phyloP scores from a whole-genome alignment of 306 rosid genomes.

The Casuarina cunninghamiana region DNA sequence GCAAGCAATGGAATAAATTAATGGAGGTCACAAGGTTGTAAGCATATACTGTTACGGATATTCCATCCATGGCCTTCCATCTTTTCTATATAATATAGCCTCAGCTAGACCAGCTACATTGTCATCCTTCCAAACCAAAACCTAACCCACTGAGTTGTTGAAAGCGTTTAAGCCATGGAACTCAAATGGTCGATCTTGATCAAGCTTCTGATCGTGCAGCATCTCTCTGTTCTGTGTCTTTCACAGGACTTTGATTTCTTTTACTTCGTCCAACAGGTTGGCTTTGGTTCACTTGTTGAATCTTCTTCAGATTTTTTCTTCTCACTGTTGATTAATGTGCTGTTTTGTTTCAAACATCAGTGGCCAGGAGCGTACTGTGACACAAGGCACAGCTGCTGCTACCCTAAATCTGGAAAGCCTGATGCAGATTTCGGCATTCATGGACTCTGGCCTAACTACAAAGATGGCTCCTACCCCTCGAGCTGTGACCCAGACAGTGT shows the following conservation, averaged over 20 bases:
- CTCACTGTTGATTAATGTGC: background rate
- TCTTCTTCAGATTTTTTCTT: background rate
- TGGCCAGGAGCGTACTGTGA: constrained; percentile 90
- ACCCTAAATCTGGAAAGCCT: constrained; percentile 74
- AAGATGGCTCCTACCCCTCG: constrained; percentile 72
- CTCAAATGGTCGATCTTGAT: constrained; percentile 26
- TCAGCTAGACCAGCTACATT: background rate
- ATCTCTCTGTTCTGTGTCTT: constrained; percentile 45
- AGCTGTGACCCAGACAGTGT: constrained; percentile 66
- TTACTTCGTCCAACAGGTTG: constrained; percentile 83
- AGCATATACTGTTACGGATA: constrained; percentile 35
- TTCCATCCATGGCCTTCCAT: constrained; percentile 23
- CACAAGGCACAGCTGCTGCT: constrained; percentile 65
- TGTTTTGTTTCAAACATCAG: constrained; percentile 18
- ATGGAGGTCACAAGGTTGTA: background rate
- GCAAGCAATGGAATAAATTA: background rate
- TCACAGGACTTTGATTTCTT: constrained; percentile 75
- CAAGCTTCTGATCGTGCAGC: constrained; percentile 48
- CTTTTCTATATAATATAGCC: constrained; percentile 32
- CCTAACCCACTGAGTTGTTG: constrained; percentile 10
- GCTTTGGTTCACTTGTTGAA: background rate
- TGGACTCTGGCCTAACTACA: constrained; percentile 77
- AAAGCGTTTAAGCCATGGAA: constrained; percentile 32
- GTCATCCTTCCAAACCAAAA: constrained; percentile 5
- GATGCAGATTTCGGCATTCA: constrained; percentile 66